Evolutionary conservation across 495 filamentous ascomycete genomes (phyloP), one percentile per base, ranked within the genome.

Genomic region (Podospora pseudocomata): DNA sequence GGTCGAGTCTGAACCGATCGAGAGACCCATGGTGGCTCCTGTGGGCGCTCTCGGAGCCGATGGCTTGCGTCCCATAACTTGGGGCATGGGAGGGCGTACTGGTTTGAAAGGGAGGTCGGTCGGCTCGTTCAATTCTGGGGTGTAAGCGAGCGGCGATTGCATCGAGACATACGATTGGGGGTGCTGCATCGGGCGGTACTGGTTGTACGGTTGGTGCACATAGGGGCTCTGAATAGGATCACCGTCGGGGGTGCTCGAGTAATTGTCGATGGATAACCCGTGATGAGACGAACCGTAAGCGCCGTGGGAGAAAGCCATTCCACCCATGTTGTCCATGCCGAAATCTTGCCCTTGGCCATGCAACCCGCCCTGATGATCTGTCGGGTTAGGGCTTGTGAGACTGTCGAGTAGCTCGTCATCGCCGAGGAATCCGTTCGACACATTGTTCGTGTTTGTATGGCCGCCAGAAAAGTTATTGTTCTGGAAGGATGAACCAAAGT

Each of bases 151-250:
- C 4, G 83, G 81, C 15, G 84, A 85, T 34, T 86, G 83, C 3
- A 86, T 73, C 13, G 84, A 82, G 32, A 65, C 81, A 64, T 76
- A 86, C n/a, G 82, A 76, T 27, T 86, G 80, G 18, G 84, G 82
- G 66, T 83, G 79, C 63, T 85, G 88, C 81, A 91, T 87, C 54
- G 82, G 82, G 30, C 85, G 83, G 74, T 89, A 92, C 69, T 92
- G 90, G 15, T 86, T 83, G 79, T 92, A 94, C 72, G 23, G 23
- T 23, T 86, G 89, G 61, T 92, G 86, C 28, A 90, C 84, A 70
- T 93, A 97, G 0, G 93, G 93, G 73, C 92, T 96, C 71, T 92
- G 89, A 68, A 96, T 93, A 4, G 93, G 92, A 59, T 90, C 88
- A 26, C 91, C 91, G 60, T 97, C 93, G 7, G 93, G 93, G 3